Evolutionary conservation across 164 flowering plant genomes (phyloP), one percentile per base, ranked within the genome.

Genomic region (Aristolochia californica): DNA sequence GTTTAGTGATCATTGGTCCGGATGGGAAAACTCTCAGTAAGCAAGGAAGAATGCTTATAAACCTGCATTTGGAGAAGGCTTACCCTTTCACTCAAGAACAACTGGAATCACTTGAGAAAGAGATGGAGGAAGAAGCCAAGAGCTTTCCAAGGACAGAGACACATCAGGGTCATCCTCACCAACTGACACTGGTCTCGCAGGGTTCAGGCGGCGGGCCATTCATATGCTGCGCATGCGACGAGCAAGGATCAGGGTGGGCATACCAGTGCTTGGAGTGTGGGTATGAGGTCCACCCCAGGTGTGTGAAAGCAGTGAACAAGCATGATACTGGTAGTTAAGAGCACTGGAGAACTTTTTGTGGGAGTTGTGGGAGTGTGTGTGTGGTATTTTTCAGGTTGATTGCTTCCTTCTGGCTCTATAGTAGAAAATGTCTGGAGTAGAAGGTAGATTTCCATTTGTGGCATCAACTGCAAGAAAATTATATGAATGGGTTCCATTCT

Each of bases 221-320:
- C 30, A 85, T 88, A 17, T 88, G 97, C 47, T 85, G 97, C 17
- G 82, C 78, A 23, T 88, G 97, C 50, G 87, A 84, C 4, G 96
- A 88, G 65, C 91, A 84, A 60, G 96, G 96, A 13, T 75, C 68
- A 0, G 84, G 85, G 4, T 85, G 91, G 89, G 91, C 84, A 0
- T 88, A 88, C 70, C 84, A 75, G 66, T 84, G 97, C 62, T 75
- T 88, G 3, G 80, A 84, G 47, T 85, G 97, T 68, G 97, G 97
- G 27, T 88, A 80, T 54, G 94, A 85, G 78, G 83, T 88, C 52
- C 94, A 85, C 66, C 74, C 81, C 38, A 80, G 73, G 71, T 88
- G 93, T 54, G 74, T 80, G 28, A 64, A 61, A 54, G 61, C 60
- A 16, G 58, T 28, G 16, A 57, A 16, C 17, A n/a, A 45, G 7